These are phyloP conservation scores for Lentinus brumalis DNA, from an alignment of 768 basidiomycete genomes.

Conservation along the genomic window DNA sequence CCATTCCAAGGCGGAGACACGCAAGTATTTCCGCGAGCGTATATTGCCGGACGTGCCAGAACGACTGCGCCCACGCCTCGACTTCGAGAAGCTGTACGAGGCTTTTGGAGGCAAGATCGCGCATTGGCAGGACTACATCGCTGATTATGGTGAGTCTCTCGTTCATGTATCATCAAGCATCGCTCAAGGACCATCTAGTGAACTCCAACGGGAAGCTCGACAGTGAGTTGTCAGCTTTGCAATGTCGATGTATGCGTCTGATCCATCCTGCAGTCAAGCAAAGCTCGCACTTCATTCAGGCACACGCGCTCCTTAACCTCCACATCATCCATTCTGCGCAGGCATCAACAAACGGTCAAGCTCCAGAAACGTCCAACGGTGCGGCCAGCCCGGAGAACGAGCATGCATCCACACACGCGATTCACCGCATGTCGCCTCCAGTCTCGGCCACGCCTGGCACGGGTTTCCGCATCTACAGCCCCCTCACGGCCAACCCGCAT, in stretches of 20 bases:
- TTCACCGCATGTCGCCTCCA: conserved; percentile 26
- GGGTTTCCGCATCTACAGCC: conserved; percentile 41
- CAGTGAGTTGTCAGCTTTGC: conserved; percentile 44
- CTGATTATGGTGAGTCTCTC: conserved; percentile 60
- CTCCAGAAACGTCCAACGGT: conserved; percentile 25
- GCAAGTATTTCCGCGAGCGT: conserved; percentile 63
- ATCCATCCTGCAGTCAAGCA: conserved; percentile 56
- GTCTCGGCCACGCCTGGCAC: conserved; percentile 25
- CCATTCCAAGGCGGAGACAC: conserved; percentile 71
- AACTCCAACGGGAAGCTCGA: conserved; percentile 74
- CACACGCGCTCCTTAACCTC: conserved; percentile 79
- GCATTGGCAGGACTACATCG: conserved; percentile 81
- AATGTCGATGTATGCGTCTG: background rate
- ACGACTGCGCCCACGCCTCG: conserved; percentile 49
- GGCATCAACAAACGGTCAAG: conserved; percentile 37
- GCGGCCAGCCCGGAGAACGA: conserved; percentile 24
- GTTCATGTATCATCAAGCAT: background rate
- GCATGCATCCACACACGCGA: conserved; percentile 24
- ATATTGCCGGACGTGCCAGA: conserved; percentile 74
- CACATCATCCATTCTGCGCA: conserved; percentile 87
- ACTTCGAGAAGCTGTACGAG: conserved; percentile 74
- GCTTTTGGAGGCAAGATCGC: conserved; percentile 85
- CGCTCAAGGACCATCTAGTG: conserved; percentile 41
- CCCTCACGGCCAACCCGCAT: conserved; percentile 31
- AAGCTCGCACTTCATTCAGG: conserved; percentile 83